These are phyloP conservation scores for Thelonectria olida DNA, from an alignment of 2,329 filamentous ascomycete species.

Conservation along the genomic window DNA sequence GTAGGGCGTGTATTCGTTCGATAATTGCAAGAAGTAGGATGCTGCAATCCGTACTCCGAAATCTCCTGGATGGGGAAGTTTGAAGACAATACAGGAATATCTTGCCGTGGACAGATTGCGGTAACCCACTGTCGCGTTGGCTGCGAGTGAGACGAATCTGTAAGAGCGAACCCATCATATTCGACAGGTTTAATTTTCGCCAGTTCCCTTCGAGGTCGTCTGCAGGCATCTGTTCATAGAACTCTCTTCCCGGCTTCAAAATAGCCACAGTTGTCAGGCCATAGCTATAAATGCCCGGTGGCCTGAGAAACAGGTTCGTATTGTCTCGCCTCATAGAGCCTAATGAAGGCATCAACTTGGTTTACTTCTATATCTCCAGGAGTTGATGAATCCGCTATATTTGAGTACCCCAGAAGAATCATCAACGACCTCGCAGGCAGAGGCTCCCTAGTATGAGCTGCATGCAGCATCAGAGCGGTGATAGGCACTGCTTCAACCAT, in stretches of 20 bases:
- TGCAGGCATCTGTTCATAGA: background rate
- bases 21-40: background rate
- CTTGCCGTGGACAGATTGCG: background rate
- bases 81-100: background rate
- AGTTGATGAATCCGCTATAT: too few species aligned
- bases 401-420: too few species aligned
- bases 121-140: background rate
- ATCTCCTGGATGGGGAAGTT: background rate
- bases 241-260: background rate
- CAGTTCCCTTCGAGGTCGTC: background rate
- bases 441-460: too few species aligned
- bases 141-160: background rate
- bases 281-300: background rate
- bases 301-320: too few species aligned
- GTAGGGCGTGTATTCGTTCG: background rate
- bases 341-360: too few species aligned
- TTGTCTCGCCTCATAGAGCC: too few species aligned
- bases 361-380: too few species aligned
- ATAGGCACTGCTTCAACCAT: too few species aligned
- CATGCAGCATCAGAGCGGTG: too few species aligned
- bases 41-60: background rate
- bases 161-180: background rate
- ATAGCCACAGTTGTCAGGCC: background rate
- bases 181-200: background rate
- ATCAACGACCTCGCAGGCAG: too few species aligned